Base-by-base conservation (phyloP, 1,284 basidiomycete genomes). In the Puccinia brachypodii region DNA sequence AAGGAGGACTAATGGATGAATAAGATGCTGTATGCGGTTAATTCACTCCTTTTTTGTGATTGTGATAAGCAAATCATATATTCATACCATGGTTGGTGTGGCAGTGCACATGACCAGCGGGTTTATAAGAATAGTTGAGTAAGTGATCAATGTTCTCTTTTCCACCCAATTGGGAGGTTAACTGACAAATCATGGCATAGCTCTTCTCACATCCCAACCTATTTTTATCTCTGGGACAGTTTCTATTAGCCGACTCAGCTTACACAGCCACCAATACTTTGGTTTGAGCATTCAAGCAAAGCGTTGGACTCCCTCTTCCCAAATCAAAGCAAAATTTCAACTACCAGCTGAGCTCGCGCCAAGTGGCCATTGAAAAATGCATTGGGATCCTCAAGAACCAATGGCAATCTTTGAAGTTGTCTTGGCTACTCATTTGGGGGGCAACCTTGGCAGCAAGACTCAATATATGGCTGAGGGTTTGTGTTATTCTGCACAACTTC, bases 341-440 rank as follows among this genome's bases (percentile, higher is more conserved):
- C 36, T n/a, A 9, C 16, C 16, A 11, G 9, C 19, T 77, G 9
- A 64, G 58, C 36, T 14, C 28, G 31, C 19, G 13, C 19, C 38
- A 42, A 13, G 75, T 77, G 3, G 31, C 6, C 0, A 44, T 77
- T n/a, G 75, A 77, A 33, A 60, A 77, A 36, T 50, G 60, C 33
- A 77, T 64, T 47, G 75, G 75, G 3, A 77, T 77, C 25, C 31
- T 77, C 0, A 77, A 77, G n/a, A 50, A 36, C 22, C 0, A 28
- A 36, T 77, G 75, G 75, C 58, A 62, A 36, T 77, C 75, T 22
- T 19, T 77, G 28, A 47, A 38, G 36, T 28, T 6, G 11, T 9
- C 56, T 8, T 33, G 16, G 13, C 33, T 56, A 0, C 14, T 36
- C 3, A n/a, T 74, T 11, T 11, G 7, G 4, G 53, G 31, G 2